Conservation (phyloP, 495 filamentous ascomycete species). For the Hypoxylon subgilvum region DNA sequence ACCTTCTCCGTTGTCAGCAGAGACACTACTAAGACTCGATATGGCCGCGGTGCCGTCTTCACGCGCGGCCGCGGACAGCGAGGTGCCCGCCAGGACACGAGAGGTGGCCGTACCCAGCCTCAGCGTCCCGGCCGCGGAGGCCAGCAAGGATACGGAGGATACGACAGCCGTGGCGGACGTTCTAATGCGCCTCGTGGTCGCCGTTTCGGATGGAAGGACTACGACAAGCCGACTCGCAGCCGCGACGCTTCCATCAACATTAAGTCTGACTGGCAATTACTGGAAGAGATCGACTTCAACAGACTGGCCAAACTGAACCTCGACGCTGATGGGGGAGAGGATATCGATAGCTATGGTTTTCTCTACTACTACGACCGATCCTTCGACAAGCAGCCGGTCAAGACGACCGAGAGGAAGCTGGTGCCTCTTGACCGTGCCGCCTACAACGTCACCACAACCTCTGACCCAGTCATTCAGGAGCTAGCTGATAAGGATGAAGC, state of each 20-base stretch:
- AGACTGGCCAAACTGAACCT: slow-evolving; percentile 93
- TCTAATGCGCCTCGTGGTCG: slow-evolving; percentile 67
- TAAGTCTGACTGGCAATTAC: slow-evolving; percentile 90
- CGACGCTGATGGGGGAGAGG: slow-evolving; percentile 91
- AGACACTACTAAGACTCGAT: slow-evolving; percentile 81
- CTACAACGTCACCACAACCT: slow-evolving; percentile 96
- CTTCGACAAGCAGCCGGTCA: slow-evolving; percentile 90
- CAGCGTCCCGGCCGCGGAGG: slow-evolving; percentile 54
- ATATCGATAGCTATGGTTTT: slow-evolving; percentile 94
- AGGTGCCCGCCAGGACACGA: slow-evolving; percentile 72
- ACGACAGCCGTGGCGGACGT: slow-evolving; percentile 69
- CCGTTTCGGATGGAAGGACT: slow-evolving; percentile 97
- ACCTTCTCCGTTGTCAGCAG: slow-evolving; percentile 97
- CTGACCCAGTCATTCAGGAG: slow-evolving; percentile 95
- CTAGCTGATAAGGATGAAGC: slow-evolving; percentile 95
- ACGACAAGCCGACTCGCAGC: slow-evolving; percentile 95
- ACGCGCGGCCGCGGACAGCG: slow-evolving; percentile 80
- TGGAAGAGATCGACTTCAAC: slow-evolving; percentile 98
- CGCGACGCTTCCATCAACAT: slow-evolving; percentile 94
- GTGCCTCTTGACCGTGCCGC: slow-evolving; percentile 87
- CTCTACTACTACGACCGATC: slow-evolving; percentile 94
- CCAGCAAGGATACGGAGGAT: slow-evolving; percentile 53
- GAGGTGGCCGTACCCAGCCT: slow-evolving; percentile 66
- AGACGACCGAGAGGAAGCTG: slow-evolving; percentile 83
- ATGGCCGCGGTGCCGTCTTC: slow-evolving; percentile 90